Conservation (phyloP, 768 basidiomycete species). For the Myochromella boudieri region DNA sequence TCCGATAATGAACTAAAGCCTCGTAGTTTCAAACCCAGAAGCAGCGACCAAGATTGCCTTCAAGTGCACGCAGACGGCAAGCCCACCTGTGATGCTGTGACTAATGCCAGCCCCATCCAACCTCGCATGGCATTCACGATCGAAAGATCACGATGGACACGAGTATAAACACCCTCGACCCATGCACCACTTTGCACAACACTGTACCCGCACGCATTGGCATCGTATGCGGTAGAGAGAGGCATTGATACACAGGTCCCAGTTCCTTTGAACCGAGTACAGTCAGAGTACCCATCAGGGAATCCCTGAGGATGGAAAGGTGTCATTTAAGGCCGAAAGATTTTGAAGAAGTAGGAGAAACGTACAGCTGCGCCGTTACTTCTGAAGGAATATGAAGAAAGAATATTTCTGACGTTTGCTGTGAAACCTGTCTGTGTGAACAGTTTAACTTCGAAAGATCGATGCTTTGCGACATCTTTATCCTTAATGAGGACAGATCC, state of each 20-base stretch:
- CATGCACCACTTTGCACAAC: conserved; percentile 1
- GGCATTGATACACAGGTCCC: conserved; percentile 7
- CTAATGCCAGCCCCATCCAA: conserved; percentile 4
- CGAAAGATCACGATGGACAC: conserved; percentile 5
- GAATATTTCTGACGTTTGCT: conserved; percentile 4
- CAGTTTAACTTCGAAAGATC: conserved; percentile 7
- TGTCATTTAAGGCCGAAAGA: too few relatives aligned
- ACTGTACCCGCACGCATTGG: conserved; percentile 6
- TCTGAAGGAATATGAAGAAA: conserved; percentile 6
- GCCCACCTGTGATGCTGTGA: conserved; percentile 3
- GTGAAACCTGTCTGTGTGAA: conserved; percentile 8
- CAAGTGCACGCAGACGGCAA: not conserved
- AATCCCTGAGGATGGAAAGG: not conserved
- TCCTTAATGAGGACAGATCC: conserved; percentile 7
- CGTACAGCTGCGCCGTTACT: conserved; percentile 7
- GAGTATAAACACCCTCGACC: conserved; percentile 5
- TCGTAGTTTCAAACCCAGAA: too few relatives aligned
- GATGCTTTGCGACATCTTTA: conserved; percentile 5
- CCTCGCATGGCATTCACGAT: conserved; percentile 7
- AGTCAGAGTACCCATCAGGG: conserved; percentile 6
- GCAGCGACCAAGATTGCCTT: too few relatives aligned
- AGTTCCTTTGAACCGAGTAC: conserved; percentile 1
- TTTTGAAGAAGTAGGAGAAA: not conserved
- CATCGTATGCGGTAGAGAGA: conserved; percentile 3
- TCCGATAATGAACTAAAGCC: too few relatives aligned